phyloP scores from a whole-genome alignment of 495 filamentous ascomycete species.

The Penicillium odoratum region DNA sequence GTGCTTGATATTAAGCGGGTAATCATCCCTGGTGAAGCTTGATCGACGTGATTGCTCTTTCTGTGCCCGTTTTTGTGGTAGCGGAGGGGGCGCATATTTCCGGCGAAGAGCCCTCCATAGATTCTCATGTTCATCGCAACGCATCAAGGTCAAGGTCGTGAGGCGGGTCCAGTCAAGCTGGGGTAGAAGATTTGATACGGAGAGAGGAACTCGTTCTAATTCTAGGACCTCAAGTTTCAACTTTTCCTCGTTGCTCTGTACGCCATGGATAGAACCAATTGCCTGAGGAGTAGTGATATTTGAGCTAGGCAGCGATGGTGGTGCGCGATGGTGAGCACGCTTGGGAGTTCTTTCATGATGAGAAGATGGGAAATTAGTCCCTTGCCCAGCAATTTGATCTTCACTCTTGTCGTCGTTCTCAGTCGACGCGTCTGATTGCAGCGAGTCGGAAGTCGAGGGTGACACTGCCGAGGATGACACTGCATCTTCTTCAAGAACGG shows the following conservation, averaged over 20 bases:
- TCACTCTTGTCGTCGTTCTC: not conserved
- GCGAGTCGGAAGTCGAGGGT: not conserved
- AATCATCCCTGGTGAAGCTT: slow-evolving; percentile 45
- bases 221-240: slow-evolving; percentile 75
- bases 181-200: slow-evolving; percentile 63
- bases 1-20: slow-evolving; percentile 71
- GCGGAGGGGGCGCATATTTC: slow-evolving; percentile 60
- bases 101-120: slow-evolving; percentile 80
- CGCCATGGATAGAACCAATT: not conserved
- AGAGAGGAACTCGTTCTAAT: slow-evolving; percentile 78
- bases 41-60: slow-evolving; percentile 19
- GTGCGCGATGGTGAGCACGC: not conserved
- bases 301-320: not conserved
- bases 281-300: slow-evolving; percentile 6
- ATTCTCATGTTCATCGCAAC: slow-evolving; percentile 73
- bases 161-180: slow-evolving; percentile 79
- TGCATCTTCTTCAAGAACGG: not conserved
- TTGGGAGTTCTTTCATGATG: not conserved
- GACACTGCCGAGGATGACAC: not conserved
- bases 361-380: not conserved
- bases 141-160: slow-evolving; percentile 77
- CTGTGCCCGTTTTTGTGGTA: slow-evolving; percentile 21
- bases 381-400: not conserved
- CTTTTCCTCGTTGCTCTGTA: slow-evolving; percentile 16
- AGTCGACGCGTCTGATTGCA: slow-evolving; percentile 9